Conservation (phyloP, 352 stramenopile species). For the Pseudoperonospora humuli region DNA sequence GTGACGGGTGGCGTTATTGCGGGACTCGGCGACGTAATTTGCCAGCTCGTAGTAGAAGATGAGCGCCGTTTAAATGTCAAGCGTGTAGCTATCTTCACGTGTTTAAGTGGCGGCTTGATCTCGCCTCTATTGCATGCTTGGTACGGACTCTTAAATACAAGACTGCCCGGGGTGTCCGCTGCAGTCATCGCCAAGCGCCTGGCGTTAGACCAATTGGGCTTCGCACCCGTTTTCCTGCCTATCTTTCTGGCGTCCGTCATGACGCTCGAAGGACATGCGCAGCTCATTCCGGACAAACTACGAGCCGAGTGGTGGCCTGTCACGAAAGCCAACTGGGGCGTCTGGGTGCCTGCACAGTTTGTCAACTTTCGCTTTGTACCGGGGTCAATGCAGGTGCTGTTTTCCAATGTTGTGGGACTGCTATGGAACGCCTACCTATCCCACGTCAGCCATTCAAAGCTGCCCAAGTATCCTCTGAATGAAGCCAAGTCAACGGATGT, state of each 20-base stretch:
- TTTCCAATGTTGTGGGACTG: constrained; percentile 72
- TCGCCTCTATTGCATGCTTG: constrained; percentile 72
- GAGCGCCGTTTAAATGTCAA: constrained; percentile 28
- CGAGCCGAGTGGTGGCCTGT: constrained; percentile 66
- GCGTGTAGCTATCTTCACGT: constrained; percentile 57
- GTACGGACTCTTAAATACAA: constrained; percentile 54
- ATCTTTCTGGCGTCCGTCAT: constrained; percentile 68
- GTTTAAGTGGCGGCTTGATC: constrained; percentile 53
- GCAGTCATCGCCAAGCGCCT: constrained; percentile 53
- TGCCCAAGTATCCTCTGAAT: constrained; percentile 9
- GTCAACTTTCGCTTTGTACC: constrained; percentile 80
- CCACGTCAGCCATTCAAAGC: constrained; percentile 51
- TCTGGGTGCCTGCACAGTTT: constrained; percentile 77
- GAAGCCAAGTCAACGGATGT: not conserved
- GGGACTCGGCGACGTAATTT: constrained; percentile 55
- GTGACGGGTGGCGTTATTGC: constrained; percentile 53
- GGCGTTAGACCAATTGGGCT: constrained; percentile 69
- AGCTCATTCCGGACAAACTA: constrained; percentile 59
- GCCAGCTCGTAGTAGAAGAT: constrained; percentile 43
- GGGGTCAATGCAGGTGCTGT: constrained; percentile 70
- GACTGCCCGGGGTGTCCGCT: constrained; percentile 28
- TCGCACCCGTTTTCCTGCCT: constrained; percentile 62
- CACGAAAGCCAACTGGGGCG: constrained; percentile 67
- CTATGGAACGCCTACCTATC: constrained; percentile 83
- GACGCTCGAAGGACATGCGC: constrained; percentile 43